Evolutionary conservation across 2,329 filamentous ascomycete genomes (phyloP), one percentile per base, ranked within the genome.

Genomic region (Arthroderma sp.): DNA sequence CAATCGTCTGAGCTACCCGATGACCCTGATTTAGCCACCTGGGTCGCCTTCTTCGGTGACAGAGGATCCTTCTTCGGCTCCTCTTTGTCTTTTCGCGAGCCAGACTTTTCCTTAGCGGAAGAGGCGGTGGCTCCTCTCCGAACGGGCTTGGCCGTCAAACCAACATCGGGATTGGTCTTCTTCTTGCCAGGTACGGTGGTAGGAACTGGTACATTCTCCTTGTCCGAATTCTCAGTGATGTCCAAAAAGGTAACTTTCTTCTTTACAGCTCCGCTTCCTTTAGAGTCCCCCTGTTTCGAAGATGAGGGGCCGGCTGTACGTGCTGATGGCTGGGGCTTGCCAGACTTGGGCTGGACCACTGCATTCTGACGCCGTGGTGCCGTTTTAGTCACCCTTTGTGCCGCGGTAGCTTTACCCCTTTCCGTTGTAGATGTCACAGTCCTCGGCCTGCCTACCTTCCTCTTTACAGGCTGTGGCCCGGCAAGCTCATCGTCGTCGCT

Each of bases 181-280:
- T 55, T 37, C 3, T 56, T 43, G 32, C 50, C 42, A 38, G 52
- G 53, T 37, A 55, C 59, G 29, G 57, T 55, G 11, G 52, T 53
- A 15, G 52, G 49, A 8, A 61, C 53, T 5, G 53, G 56, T 28
- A 56, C 48, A 33, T 67, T 65, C 32, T 64, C 59, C 40, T 67
- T 65, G 28, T 69, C 67, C 3, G 64, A 63, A 4, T 63, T 63
- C 2, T 59, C 55, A 1, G 57, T 49, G 28, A 58, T 48, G 44
- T 70, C 65, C 45, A 67, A 57, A 49, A 71, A 71, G 2, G 67
- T 70, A 27, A 72, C 69, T 36, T 62, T 70, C 55, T 69, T 70
- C 42, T 62, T 59, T 1, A 22, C 4, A 32, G n/a, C 32, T 29
- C 27, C 9, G 15, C 22, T 36, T 43, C 36, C 32, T 11, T 34